Evolutionary conservation across 2,329 filamentous ascomycete species (phyloP), one percentile per base, ranked within the genome.

Genomic region (Colletotrichum lini): DNA sequence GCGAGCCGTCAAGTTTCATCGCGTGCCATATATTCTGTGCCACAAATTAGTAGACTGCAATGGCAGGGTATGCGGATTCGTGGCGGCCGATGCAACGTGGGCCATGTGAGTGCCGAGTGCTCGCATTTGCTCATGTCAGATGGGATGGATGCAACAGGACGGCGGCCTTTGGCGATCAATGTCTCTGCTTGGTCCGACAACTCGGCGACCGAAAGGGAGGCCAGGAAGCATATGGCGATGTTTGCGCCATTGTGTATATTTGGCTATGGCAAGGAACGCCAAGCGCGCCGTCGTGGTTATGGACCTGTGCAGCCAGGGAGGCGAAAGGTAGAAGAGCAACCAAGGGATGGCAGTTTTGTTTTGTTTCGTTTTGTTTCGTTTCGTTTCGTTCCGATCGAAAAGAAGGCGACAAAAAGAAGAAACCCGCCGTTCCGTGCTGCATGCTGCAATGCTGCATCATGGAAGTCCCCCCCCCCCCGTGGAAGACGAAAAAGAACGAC

Each of bases 41-140:
- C 26, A 30, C 26, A 30, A 7, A 1, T 30, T 0, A 30, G 4
- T 30, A 5, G 26, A 30, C 26, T 4, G 8, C 8, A 8, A 35
- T 8, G 30, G 8, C 30, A 35, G 30, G 8, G 30, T 35, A 35
- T 35, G 30, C 30, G 40, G 26, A n/a, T 35, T 18, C 21, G 15
- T 21, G 30, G 15, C 47, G 30, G 15, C 47, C 35, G 16, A 63
- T 63, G 60, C 60, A 62, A 62, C 45, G 47, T 52, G 30, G 30
- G 30, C 57, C 35, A 38, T 15, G 30, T 40, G 35, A 42, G 23
- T 21, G 38, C 35, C 16, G 38, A 35, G 23, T 35, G 40, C n/a
- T 65, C 44, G 66, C 66, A 65, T 59, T 23, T 40, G 61, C 50
- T 42, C 49, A 65, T 3, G 53, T 59, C 61, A 69, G 60, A 69